Evolutionary conservation across 73 alveolate genomes (phyloP).

Genomic region (Symbiodinium pilosum): DNA sequence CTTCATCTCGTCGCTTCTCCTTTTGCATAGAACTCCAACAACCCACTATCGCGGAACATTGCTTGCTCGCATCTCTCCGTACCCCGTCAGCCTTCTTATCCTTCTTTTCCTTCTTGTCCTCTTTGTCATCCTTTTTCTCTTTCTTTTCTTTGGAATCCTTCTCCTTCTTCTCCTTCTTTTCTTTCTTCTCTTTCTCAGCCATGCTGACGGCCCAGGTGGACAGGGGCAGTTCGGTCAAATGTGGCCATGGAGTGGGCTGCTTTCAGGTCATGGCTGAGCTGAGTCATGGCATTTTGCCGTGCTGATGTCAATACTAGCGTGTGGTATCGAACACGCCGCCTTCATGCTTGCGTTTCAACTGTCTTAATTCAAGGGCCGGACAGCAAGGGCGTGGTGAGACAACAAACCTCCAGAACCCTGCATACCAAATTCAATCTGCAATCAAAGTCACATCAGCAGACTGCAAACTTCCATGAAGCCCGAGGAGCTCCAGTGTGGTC

Average conservation of each 20-base stretch:
- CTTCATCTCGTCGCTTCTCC: conserved; percentile 26
- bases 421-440: no score
- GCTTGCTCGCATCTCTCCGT: background rate
- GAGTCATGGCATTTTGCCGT: no score
- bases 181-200: conserved; percentile 22
- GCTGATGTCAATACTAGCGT: no score
- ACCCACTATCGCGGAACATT: background rate
- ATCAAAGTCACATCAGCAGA: no score
- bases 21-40: background rate
- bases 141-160: conserved; percentile 39
- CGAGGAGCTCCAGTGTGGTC: no score
- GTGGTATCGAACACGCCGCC: no score
- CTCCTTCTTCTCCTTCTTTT: background rate
- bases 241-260: no score
- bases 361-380: background rate
- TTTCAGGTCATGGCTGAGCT: no score
- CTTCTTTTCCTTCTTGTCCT: conserved; percentile 83
- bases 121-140: conserved; percentile 61
- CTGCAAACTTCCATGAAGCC: no score
- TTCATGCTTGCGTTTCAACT: background rate
- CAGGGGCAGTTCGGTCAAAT: background rate
- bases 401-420: no score
- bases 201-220: background rate
- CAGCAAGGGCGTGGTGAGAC: no score
- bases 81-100: conserved; percentile 31